Evolutionary conservation across 805 yeast species (phyloP), one percentile per base, ranked within the genome.

Genomic region (Zygotorulaspora chibaensis): DNA sequence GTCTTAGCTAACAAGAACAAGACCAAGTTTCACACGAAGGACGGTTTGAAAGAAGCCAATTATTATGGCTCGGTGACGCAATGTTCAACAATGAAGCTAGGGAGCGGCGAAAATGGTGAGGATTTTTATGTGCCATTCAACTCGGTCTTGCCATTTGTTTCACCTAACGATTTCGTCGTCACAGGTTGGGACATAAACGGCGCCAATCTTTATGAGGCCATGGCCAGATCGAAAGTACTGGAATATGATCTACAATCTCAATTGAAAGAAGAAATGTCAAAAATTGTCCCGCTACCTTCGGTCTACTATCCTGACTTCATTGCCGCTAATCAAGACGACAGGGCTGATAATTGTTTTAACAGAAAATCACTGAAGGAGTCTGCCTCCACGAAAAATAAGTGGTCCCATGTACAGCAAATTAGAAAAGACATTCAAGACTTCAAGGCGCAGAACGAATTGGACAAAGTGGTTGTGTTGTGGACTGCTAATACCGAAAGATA

Each of bases 401-500:
- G 96, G 96, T 76, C 71, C 17, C 96, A 90, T 63, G 95, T 90
- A 51, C 89, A 86, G 73, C 80, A 73, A 53, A 82, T 90, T 68
- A 85, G 97, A 70, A 71, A 75, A 45, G 96, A 90, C 67, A 90
- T 90, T 59, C 73, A 76, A 56, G 79, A 80, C 48, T 90, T 90
- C 75, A 90, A 89, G 70, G 62, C 63, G 33, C 67, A 72, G 51
- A 87, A 91, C 63, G 66, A 70, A 31, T 80, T 90, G 60, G 97
- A 90, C 68, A 85, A 84, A 65, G 95, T 91, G 45, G 80, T 90
- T 62, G 86, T 91, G 38, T 75, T 90, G 62, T 90, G 98, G 98
- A 89, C 96, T 37, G 98, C 98, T 46, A 91, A 90, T 72, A 90
- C 98, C 45, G 98, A 90, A 73, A 82, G 97, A 65, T 89, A 84